Evolutionary conservation across 371 early-diverging fungal genomes (phyloP), one percentile per base, ranked within the genome.

Genomic region (Rhizopus sp.): DNA sequence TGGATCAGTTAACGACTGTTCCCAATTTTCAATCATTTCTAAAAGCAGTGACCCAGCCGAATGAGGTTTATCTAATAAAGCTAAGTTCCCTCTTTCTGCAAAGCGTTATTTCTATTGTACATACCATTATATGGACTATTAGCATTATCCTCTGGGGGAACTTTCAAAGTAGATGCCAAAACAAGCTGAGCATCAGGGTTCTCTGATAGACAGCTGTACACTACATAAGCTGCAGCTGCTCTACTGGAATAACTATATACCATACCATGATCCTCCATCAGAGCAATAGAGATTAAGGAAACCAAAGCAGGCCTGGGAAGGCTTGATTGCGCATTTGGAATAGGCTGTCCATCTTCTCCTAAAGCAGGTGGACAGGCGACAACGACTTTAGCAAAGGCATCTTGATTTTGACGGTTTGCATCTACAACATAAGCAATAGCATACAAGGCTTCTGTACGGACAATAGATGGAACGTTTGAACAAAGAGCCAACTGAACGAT

Each of bases 161-260:
- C 79, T 32, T 85, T 91, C 9, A 97, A 65, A 3, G 94, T 95
- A 0, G 95, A 87, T 13, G 92, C 90, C 10, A 97, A 68, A 1
- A 88, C 90, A 34, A 95, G 66, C 66, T 96, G 94, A 8, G 88
- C 88, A 65, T 96, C 96, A 3, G 80, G 71, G 68, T 96, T 95
- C 30, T 83, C 82, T 51, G 86, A 75, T 0, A 93, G 69, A 55
- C 90, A 92, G 7, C 84, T 81, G 78, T 83, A 83, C 46, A 91
- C 82, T 7, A 84, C 79, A 69, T 86, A 90, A 2, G 91, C 82
- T 23, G 90, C 88, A 5, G 91, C 90, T 2, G 90, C 88, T 23
- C 93, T 77, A 39, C 88, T 80, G 6, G 83, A 72, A 53, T 85
- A 85, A 5, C 80, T 81, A 33, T 83, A 83, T 7, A 69, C 47